Evolutionary conservation across 2,329 filamentous ascomycete species (phyloP).

Genomic region (Ampelomyces quisqualis): DNA sequence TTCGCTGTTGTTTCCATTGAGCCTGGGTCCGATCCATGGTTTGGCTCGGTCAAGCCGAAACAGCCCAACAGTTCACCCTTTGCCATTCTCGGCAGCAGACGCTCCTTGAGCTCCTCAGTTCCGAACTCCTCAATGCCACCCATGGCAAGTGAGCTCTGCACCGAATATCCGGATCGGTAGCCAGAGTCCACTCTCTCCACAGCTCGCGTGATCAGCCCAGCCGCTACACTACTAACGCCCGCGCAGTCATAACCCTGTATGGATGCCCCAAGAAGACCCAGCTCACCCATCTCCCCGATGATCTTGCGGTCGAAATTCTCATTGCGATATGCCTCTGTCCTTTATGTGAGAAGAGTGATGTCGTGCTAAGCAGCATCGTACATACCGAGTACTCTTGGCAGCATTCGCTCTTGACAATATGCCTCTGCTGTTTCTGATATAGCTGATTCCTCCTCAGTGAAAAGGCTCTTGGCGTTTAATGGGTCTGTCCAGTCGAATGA

Average conservation of each 20-base stretch:
- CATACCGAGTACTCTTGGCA: slow-evolving; percentile 80
- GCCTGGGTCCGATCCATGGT: slow-evolving; percentile 88
- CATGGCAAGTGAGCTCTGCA: slow-evolving; percentile 92
- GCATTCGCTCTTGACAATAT: slow-evolving; percentile 88
- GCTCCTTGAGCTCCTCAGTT: slow-evolving; percentile 82
- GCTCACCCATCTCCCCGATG: slow-evolving; percentile 85
- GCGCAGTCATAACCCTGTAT: slow-evolving; percentile 88
- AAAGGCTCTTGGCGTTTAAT: slow-evolving; percentile 68
- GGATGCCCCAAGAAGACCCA: slow-evolving; percentile 83
- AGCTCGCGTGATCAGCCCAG: slow-evolving; percentile 85
- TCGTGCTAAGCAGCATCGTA: slow-evolving; percentile 1
- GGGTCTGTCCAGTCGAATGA: slow-evolving; percentile 92
- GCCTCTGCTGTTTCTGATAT: slow-evolving; percentile 88
- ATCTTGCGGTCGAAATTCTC: slow-evolving; percentile 86
- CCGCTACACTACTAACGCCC: slow-evolving; percentile 81
- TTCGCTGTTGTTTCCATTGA: slow-evolving; percentile 88
- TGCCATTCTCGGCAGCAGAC: slow-evolving; percentile 76
- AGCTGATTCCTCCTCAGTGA: slow-evolving; percentile 87
- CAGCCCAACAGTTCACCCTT: slow-evolving; percentile 80
- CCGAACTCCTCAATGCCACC: slow-evolving; percentile 88
- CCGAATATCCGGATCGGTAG: slow-evolving; percentile 89
- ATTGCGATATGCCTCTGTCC: slow-evolving; percentile 76
- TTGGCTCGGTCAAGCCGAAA: slow-evolving; percentile 89
- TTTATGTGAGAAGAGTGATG: slow-evolving; percentile 8
- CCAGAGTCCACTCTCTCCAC: slow-evolving; percentile 90